Evolutionary conservation across 228 moss, liverwort and hornwort genomes (phyloP), one percentile per base, ranked within the genome.

Genomic region (Sphagnum magellanicum): DNA sequence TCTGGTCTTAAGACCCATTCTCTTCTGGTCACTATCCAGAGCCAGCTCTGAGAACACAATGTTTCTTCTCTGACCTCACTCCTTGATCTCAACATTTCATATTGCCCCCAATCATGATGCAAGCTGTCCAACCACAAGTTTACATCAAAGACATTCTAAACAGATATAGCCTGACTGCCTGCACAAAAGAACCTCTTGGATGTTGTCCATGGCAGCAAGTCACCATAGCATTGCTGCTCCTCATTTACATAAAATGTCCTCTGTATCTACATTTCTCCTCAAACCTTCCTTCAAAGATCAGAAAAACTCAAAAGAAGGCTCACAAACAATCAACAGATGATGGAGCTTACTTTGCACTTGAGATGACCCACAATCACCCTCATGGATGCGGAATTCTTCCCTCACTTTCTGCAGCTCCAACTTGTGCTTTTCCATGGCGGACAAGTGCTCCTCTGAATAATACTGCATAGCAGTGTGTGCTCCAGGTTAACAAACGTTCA

Each of bases 291-390:
- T 32, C 32, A 32, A 32, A 32, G 32, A 32, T 2, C 3, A 32
- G 32, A 32, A 32, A 32, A 32, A 32, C 2, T 32, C 32, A 2
- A 32, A 32, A 32, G 1, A 32, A 32, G 32, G 32, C 32, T 32
- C 32, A 32, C 32, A 32, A 32, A 32, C 32, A 32, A 32, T 32
- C 32, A 32, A 32, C 32, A 32, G 32, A 32, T 32, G 48, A 12
- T 48, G 51, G 17, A 70, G 17, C 66, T 49, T 83, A 92, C 97
- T 86, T 81, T 98, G 97, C 51, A 98, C 97, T 89, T 93, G 77
- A 4, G 91, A 98, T 64, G 97, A 98, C 51, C 97, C 93, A 10
- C 98, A 98, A 72, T 98, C 98, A 9, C 85, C 88, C 63, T 87
- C 88, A 16, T 98, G 97, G 62, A 84, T 84, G 52, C 88, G 87